Conservation (phyloP, 2,329 filamentous ascomycete species). For the Xylariaceae sp. region DNA sequence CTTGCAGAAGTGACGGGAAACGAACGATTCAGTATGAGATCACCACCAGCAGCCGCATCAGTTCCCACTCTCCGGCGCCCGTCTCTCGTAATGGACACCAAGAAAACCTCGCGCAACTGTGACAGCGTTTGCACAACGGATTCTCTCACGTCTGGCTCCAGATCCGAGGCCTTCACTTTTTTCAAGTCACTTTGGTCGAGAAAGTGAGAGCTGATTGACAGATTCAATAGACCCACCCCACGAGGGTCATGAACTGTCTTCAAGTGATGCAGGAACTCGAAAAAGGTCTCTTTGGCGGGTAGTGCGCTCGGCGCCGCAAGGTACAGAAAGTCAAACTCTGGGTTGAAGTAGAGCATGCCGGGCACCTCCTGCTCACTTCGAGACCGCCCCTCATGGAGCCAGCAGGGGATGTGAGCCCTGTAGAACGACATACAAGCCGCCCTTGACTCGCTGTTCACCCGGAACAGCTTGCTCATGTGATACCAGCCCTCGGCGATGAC, state of each 20-base stretch:
- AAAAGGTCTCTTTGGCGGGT: neutral
- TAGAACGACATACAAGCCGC: slow-evolving; percentile 7
- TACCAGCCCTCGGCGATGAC: slow-evolving; percentile 1
- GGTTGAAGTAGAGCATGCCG: slow-evolving; percentile 11
- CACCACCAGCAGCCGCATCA: neutral
- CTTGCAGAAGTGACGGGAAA: slow-evolving; percentile 5
- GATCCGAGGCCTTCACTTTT: neutral
- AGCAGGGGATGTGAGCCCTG: slow-evolving; percentile 8
- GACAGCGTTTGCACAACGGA: slow-evolving; percentile 5
- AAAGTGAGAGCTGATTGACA: slow-evolving; percentile 3
- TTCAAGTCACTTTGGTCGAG: neutral
- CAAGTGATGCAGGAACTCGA: slow-evolving; percentile 9
- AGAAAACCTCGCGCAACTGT: slow-evolving; percentile 9
- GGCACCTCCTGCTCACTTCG: neutral
- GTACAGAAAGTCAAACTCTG: slow-evolving; percentile 9
- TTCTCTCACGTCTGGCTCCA: neutral
- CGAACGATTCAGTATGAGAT: slow-evolving; percentile 1
- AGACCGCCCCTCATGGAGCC: slow-evolving; percentile 1
- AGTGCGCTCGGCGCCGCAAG: neutral
- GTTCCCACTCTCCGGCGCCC: neutral
- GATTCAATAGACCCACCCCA: slow-evolving; percentile 9
- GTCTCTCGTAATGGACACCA: slow-evolving; percentile 1
- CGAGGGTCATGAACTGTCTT: slow-evolving; percentile 10
- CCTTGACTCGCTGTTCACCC: slow-evolving; percentile 10
- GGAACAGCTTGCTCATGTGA: slow-evolving; percentile 9